Evolutionary conservation across 805 yeast species (phyloP).

Genomic region (Schizosaccharomyces osmophilus): DNA sequence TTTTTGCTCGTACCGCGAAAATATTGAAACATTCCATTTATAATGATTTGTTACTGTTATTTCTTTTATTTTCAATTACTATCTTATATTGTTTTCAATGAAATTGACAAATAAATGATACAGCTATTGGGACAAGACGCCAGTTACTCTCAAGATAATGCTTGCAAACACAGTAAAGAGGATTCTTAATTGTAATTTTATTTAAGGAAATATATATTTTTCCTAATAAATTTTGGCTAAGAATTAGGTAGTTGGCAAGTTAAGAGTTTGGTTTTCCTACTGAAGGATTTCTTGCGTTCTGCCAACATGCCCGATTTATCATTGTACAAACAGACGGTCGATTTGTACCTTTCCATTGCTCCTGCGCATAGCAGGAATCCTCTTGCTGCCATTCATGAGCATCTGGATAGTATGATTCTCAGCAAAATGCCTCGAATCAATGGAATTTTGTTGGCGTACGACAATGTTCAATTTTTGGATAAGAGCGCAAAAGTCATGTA

Average conservation of each 20-base stretch:
- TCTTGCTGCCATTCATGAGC: slow-evolving; percentile 58
- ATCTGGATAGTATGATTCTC: slow-evolving; percentile 75
- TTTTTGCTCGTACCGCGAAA: no score
- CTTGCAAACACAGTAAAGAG: no score
- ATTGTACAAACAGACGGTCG: not conserved
- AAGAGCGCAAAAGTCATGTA: slow-evolving; percentile 39
- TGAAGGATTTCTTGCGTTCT: not conserved
- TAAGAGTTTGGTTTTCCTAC: not conserved
- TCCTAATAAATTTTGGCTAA: no score
- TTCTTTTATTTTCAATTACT: no score
- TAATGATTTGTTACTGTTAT: no score
- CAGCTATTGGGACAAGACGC: no score
- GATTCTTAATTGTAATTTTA: no score
- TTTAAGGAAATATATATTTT: no score
- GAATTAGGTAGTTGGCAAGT: not conserved
- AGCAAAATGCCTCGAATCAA: slow-evolving; percentile 30
- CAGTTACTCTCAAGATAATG: no score
- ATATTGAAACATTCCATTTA: no score
- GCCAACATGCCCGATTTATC: not conserved
- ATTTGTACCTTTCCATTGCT: slow-evolving; percentile 61
- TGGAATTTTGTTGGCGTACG: slow-evolving; percentile 70
- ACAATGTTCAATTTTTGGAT: slow-evolving; percentile 28
- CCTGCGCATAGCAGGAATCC: slow-evolving; percentile 54
- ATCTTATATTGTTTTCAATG: no score
- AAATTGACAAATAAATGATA: no score